Conservation (phyloP, 176 grass and related monocot species). For the Ensete ventricosum region DNA sequence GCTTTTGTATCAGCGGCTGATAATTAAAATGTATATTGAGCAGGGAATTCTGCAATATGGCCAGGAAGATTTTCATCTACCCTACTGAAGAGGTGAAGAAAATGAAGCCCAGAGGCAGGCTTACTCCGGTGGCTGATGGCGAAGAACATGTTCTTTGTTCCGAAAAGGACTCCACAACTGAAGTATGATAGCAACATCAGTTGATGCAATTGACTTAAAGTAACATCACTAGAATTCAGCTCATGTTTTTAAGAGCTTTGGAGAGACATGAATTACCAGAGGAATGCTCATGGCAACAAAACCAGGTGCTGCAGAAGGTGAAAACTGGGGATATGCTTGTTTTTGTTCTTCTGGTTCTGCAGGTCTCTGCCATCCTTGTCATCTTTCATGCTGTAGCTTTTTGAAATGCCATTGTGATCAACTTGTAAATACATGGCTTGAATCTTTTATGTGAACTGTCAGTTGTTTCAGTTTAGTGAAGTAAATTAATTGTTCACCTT, state of each 20-base stretch:
- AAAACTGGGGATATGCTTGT: too few relatives aligned
- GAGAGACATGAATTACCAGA: not conserved
- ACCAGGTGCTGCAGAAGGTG: too few relatives aligned
- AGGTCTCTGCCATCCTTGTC: too few relatives aligned
- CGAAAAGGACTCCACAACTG: not conserved
- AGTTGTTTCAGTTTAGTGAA: too few relatives aligned
- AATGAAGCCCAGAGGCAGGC: conserved; percentile 22
- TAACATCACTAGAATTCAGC: not conserved
- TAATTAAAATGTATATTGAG: not conserved
- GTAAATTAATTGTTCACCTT: too few relatives aligned
- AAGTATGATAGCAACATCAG: not conserved
- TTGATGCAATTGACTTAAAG: not conserved
- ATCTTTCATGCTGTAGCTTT: too few relatives aligned
- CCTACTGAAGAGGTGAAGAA: conserved; percentile 28
- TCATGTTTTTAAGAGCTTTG: conserved; percentile 1
- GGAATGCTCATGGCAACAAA: not conserved
- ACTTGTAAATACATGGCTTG: too few relatives aligned
- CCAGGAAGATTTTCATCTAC: conserved; percentile 55
- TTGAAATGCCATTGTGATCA: too few relatives aligned
- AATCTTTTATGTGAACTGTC: too few relatives aligned
- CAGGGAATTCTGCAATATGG: conserved; percentile 53
- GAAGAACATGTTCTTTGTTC: not conserved
- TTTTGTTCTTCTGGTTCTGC: too few relatives aligned
- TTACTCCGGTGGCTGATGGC: not conserved
- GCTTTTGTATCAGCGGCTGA: not conserved